phyloP scores from a whole-genome alignment of 306 rosid genomes.

The peach (Prunus persica) region DNA sequence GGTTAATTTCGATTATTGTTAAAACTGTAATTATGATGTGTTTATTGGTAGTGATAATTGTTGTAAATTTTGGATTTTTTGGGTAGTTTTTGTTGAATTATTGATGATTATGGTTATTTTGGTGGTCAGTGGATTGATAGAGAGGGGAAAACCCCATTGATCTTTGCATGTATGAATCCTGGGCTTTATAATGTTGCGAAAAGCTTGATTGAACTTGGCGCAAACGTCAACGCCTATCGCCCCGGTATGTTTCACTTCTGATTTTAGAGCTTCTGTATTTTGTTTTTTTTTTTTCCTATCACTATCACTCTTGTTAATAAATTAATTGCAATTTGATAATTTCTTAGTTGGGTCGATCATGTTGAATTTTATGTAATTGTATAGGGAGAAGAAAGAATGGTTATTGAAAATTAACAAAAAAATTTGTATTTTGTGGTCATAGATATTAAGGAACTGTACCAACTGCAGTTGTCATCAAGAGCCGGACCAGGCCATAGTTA shows the following conservation, averaged over 20 bases:
- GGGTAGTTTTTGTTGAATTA: slow-evolving; percentile 16
- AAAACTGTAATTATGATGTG: too few relatives aligned
- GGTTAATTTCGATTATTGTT: neutral
- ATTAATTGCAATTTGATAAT: neutral
- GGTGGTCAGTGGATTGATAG: slow-evolving; percentile 63
- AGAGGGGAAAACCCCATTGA: slow-evolving; percentile 84
- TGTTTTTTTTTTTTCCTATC: neutral
- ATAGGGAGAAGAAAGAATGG: neutral
- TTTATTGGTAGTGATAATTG: neutral
- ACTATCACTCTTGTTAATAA: neutral
- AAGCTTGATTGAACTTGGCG: slow-evolving; percentile 85
- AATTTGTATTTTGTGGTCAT: neutral
- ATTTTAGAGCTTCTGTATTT: neutral
- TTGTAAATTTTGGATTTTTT: neutral
- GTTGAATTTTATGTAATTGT: neutral
- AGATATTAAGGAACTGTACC: neutral
- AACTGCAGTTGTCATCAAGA: neutral
- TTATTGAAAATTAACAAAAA: neutral
- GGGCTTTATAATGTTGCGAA: slow-evolving; percentile 62
- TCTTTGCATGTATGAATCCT: slow-evolving; percentile 77
- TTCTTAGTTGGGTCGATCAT: neutral
- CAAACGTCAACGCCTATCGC: slow-evolving; percentile 83
- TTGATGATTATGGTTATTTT: slow-evolving; percentile 21
- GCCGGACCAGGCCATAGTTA: neutral
- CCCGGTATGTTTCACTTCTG: slow-evolving; percentile 49